phyloP scores from a whole-genome alignment of 2,329 filamentous ascomycete species.

The Ascochyta koolunga region DNA sequence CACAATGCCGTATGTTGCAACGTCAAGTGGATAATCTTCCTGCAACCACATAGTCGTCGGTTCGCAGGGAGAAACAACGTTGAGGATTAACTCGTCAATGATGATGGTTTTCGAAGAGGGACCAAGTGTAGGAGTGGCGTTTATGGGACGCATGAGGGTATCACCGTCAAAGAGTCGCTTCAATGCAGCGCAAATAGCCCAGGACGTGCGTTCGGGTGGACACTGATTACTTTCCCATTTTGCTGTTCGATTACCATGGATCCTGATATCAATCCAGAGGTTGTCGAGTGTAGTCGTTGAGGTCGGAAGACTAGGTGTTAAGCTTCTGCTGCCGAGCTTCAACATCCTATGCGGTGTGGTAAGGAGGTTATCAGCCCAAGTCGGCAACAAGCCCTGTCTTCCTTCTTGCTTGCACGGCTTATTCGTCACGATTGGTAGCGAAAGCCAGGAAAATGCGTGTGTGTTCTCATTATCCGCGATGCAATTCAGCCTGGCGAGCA shows the following conservation, averaged over 20 bases:
- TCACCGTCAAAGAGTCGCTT: conserved; percentile 38
- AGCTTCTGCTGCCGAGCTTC: conserved; percentile 5
- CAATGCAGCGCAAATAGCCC: conserved; percentile 45
- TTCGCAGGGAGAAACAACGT: conserved; percentile 32
- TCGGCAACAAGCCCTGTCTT: conserved; percentile 15
- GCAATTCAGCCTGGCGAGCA: conserved; percentile 38
- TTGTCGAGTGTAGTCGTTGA: conserved; percentile 24
- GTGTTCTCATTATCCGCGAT: conserved; percentile 36
- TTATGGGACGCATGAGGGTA: conserved; percentile 23
- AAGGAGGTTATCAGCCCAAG: conserved; percentile 26
- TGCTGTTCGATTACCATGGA: conserved; percentile 27
- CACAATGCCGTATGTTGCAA: conserved; percentile 27
- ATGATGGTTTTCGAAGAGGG: conserved; percentile 16
- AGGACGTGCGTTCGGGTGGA: conserved; percentile 34
- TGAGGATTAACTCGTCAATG: conserved; percentile 42
- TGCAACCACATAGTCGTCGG: conserved; percentile 20
- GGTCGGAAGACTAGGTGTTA: neutral
- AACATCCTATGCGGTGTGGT: conserved; percentile 12
- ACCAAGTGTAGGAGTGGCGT: conserved; percentile 1
- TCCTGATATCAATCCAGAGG: conserved; percentile 40
- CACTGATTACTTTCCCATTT: conserved; percentile 26
- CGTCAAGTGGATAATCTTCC: conserved; percentile 27
- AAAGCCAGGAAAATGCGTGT: conserved; percentile 43
- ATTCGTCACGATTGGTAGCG: conserved; percentile 36
- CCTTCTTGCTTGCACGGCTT: neutral